Conservation (phyloP, 345 rosid species). For the Turritis glabra region DNA sequence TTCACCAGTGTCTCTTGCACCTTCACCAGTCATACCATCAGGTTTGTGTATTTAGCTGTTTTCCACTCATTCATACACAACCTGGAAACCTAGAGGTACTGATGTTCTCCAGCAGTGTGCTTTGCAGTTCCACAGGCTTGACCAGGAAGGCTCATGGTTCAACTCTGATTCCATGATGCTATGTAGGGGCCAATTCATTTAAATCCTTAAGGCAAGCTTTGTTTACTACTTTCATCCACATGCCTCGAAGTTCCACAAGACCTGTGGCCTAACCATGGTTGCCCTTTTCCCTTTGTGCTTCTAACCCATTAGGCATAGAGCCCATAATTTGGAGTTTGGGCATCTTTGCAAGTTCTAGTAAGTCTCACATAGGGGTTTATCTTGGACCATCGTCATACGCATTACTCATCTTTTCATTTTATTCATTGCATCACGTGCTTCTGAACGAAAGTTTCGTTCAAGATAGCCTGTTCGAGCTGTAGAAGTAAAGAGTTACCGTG, state of each 20-base stretch:
- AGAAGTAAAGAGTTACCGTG: constrained; percentile 42
- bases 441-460: constrained; percentile 47
- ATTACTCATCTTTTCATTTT: constrained; percentile 37
- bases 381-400: constrained; percentile 42
- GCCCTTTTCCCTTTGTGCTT: constrained; percentile 41
- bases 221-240: constrained; percentile 33
- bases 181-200: constrained; percentile 38
- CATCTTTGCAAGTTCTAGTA: constrained; percentile 47
- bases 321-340: constrained; percentile 52
- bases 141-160: constrained; percentile 58
- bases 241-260: constrained; percentile 48
- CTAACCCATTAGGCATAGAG: constrained; percentile 45
- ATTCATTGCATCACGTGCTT: constrained; percentile 40
- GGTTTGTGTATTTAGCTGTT: constrained; percentile 44
- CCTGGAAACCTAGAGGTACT: constrained; percentile 40
- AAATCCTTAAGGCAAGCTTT: constrained; percentile 33
- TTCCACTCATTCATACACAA: neutral
- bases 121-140: constrained; percentile 99
- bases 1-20: constrained; percentile 78
- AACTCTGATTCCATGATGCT: constrained; percentile 70
- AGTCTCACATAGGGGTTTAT: constrained; percentile 61
- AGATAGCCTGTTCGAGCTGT: constrained; percentile 47
- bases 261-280: constrained; percentile 95
- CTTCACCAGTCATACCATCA: constrained; percentile 78
- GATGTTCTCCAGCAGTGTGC: constrained; percentile 90